Base-by-base conservation (phyloP, 2,329 filamentous ascomycete species). In the Drechslera avenae region DNA sequence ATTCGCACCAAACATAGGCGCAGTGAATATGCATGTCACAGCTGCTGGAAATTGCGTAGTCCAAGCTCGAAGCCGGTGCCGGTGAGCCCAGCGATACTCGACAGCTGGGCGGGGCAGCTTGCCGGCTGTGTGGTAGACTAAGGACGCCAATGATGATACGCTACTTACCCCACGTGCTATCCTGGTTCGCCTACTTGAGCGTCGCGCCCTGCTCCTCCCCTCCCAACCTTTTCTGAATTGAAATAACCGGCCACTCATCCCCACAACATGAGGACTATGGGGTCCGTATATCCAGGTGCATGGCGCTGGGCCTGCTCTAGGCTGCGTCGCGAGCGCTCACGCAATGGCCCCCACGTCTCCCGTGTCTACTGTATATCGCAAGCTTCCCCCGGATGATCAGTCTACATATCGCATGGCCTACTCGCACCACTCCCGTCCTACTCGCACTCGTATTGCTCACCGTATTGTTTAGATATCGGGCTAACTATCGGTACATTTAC, bases 141-240 rank as follows among this genome's bases (percentile, higher is more conserved):
- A 36, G 19, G 30, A 58, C 57, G 60, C 64, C 63, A 67, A 67
- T 67, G 31, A 49, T 40, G 39, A 36, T 42, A 50, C 56, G 54
- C 53, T 59, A 50, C 41, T 17, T 37, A 46, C 52, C 54, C 62
- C 63, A 66, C 64, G 62, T 68, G 63, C 26, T 32, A 47, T 59
- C 43, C 47, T 34, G 49, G 52, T 50, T 57, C 55, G 47, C 46
- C 43, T 40, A 36, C 41, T 54, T 45, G 39, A 61, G 41, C 45
- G 36, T 48, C 42, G n/a, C 19, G 32, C 32, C 46, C 48, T 46
- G 26, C 30, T 50, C 48, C 30, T 53, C 46, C 18, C 32, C 48
- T 36, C 28, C 51, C 55, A 57, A 39, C 52, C 54, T 58, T 42
- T 52, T 45, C 49, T 16, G 50, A 51, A 36, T 56, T 46, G 7